These are phyloP conservation scores for Suhomyces terraborum DNA, from an alignment of 1,139 yeast genomes.

Conservation along the genomic window DNA sequence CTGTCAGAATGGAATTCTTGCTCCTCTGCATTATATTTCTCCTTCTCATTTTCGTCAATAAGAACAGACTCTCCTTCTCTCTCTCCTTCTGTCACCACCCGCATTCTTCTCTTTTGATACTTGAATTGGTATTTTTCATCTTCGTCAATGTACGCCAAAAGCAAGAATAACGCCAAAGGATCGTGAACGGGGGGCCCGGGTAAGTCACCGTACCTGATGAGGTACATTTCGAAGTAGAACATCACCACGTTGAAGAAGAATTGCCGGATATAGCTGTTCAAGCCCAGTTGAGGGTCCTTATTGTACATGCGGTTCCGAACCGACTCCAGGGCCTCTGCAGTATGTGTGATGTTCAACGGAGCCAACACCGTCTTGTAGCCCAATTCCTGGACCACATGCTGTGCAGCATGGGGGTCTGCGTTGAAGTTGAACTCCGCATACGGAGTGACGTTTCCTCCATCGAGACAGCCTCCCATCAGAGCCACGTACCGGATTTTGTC, in stretches of 20 bases:
- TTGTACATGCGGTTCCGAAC: slow-evolving; percentile 41
- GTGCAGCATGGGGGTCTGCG: slow-evolving; percentile 78
- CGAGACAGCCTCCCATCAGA: slow-evolving; percentile 78
- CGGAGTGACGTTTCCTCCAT: slow-evolving; percentile 45
- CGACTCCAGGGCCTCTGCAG: slow-evolving; percentile 56
- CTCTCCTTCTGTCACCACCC: slow-evolving; percentile 32
- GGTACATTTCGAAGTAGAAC: slow-evolving; percentile 53
- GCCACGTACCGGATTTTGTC: slow-evolving; percentile 52
- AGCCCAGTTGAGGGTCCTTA: slow-evolving; percentile 13
- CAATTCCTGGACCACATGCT: slow-evolving; percentile 53
- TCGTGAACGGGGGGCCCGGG: slow-evolving; percentile 83
- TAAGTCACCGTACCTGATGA: slow-evolving; percentile 42
- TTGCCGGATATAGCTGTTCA: slow-evolving; percentile 45
- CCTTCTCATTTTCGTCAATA: slow-evolving; percentile 23
- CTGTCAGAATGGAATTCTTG: slow-evolving; percentile 27
- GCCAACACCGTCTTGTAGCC: slow-evolving; percentile 53
- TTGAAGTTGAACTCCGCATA: slow-evolving; percentile 79
- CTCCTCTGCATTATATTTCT: too few relatives aligned
- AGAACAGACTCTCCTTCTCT: slow-evolving; percentile 40
- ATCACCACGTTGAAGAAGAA: slow-evolving; percentile 59
- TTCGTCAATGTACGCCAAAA: slow-evolving; percentile 48
- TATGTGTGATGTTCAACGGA: slow-evolving; percentile 74
- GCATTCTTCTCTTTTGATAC: slow-evolving; percentile 29
- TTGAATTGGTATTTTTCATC: slow-evolving; percentile 34
- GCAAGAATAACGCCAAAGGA: slow-evolving; percentile 67